These are phyloP conservation scores for Penicillium verrucosum DNA, from an alignment of 2,329 filamentous ascomycete genomes.

Conservation along the genomic window DNA sequence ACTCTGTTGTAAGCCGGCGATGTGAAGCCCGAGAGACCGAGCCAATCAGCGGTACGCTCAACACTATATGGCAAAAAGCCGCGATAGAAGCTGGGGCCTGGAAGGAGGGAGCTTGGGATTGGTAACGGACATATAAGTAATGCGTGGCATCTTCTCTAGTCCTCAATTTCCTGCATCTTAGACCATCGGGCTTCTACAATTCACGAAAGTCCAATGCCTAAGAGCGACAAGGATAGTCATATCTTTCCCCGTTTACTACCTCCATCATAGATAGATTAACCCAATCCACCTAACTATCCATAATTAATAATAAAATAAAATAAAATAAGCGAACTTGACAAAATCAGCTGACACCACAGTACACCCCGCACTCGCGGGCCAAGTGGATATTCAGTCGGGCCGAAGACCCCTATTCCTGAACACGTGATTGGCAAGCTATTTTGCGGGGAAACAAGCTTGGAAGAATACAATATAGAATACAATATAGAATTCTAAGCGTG, in stretches of 20 bases:
- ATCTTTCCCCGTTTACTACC: too few relatives aligned
- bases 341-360: background rate
- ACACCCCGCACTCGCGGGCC: background rate
- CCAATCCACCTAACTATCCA: too few relatives aligned
- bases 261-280: too few relatives aligned
- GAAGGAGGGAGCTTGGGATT: background rate
- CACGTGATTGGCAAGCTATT: background rate
- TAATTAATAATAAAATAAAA: too few relatives aligned
- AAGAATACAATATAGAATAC: too few relatives aligned
- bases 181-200: background rate
- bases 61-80: background rate
- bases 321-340: too few relatives aligned
- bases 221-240: background rate
- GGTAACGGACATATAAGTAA: background rate
- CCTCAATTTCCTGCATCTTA: background rate
- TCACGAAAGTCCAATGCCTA: background rate
- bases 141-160: background rate
- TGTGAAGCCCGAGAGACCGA: background rate
- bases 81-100: background rate
- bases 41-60: background rate
- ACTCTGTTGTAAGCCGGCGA: background rate
- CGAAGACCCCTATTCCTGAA: background rate
- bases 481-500: background rate
- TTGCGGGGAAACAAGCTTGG: background rate
- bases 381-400: background rate